These are phyloP conservation scores for Sarocladium kiliense DNA, from an alignment of 2,329 filamentous ascomycete species.

Conservation along the genomic window DNA sequence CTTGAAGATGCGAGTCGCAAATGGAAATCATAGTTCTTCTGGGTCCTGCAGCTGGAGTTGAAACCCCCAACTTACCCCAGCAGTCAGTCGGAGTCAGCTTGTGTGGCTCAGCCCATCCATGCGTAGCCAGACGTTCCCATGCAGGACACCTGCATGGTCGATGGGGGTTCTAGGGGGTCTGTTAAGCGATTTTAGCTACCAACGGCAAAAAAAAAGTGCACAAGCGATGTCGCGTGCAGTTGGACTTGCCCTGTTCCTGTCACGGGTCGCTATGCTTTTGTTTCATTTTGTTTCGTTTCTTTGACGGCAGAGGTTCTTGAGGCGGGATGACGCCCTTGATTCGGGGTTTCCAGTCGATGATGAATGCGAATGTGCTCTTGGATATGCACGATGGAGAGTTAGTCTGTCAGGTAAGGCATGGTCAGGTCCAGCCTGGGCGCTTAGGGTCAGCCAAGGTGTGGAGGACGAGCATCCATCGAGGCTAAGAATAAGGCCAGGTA, in stretches of 20 bases:
- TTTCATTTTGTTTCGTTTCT: neutral
- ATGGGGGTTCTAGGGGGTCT: neutral
- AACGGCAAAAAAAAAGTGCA: neutral
- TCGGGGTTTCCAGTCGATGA: neutral
- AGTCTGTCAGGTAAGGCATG: no score
- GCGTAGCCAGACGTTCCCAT: no score
- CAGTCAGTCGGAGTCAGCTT: neutral
- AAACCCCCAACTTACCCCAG: no score
- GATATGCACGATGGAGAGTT: neutral
- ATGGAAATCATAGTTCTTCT: no score
- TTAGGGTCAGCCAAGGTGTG: neutral
- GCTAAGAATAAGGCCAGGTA: neutral
- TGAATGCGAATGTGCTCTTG: no score
- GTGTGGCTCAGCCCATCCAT: neutral
- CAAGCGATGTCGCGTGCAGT: neutral
- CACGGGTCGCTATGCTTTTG: neutral
- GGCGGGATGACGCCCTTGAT: neutral
- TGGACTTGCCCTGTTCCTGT: neutral
- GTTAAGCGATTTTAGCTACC: no score
- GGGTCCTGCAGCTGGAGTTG: no score
- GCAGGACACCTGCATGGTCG: neutral
- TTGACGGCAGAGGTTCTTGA: neutral
- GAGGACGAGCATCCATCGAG: neutral
- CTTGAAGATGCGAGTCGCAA: no score
- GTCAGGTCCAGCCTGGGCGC: neutral